Conservation (phyloP, 495 filamentous ascomycete species). For the Aspergillus kassunensis region DNA sequence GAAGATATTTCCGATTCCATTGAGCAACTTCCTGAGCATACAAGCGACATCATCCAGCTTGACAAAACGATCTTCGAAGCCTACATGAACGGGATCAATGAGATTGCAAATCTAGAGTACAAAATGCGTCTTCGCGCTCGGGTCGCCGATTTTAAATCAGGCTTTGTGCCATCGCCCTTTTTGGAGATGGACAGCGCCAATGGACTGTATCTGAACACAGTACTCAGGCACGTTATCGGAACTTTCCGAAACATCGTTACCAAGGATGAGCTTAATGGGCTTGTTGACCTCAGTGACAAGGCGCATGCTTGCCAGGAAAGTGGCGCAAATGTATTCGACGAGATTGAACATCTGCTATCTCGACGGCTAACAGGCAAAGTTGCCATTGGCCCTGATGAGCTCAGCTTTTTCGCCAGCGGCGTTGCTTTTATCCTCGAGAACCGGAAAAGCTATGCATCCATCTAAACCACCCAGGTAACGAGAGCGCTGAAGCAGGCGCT, state of each 20-base stretch:
- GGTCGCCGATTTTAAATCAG: constrained; percentile 35
- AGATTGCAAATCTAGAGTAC: constrained; percentile 32
- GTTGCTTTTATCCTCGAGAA: constrained; percentile 37
- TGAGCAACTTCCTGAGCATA: constrained; percentile 31
- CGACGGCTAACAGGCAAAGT: constrained; percentile 33
- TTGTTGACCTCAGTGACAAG: constrained; percentile 27
- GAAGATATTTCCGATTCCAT: constrained; percentile 16
- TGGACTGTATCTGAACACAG: constrained; percentile 35
- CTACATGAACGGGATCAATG: constrained; percentile 45
- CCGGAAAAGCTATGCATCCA: constrained; percentile 16
- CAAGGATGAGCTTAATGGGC: constrained; percentile 36
- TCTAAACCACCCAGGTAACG: background rate
- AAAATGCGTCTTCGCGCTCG: constrained; percentile 31
- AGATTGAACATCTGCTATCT: constrained; percentile 35
- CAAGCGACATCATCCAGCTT: constrained; percentile 37
- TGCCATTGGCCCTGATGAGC: constrained; percentile 35
- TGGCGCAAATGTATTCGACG: constrained; percentile 24
- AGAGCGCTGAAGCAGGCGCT: background rate
- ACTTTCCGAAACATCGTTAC: constrained; percentile 38
- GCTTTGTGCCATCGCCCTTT: constrained; percentile 32
- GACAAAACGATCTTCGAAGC: constrained; percentile 41
- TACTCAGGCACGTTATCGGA: constrained; percentile 40
- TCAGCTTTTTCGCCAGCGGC: constrained; percentile 43
- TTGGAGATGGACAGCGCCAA: constrained; percentile 31
- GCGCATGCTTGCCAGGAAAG: constrained; percentile 5